Percentiles rank a stretch among this genome's conserved stretches.
Conservation (phyloP, 257 asterid genomes). For the Ajuga chamaepitys region DNA sequence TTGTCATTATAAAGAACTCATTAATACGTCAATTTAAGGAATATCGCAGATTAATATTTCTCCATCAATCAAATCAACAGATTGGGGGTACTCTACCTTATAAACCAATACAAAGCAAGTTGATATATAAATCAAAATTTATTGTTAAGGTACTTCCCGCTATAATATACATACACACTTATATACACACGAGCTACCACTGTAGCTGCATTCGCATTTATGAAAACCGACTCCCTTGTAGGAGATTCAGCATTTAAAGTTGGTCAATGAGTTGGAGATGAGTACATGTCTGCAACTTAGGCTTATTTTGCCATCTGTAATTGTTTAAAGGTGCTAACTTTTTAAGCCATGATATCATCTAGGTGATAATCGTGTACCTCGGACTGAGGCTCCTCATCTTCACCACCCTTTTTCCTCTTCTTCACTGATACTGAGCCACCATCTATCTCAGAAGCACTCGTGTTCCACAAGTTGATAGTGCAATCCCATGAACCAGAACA, state of each 20-base stretch:
- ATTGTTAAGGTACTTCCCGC: not conserved
- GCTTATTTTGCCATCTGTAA: not conserved
- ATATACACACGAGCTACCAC: not conserved
- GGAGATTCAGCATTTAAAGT: not conserved
- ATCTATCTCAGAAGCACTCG: slow-evolving; percentile 36
- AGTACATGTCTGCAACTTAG: not conserved
- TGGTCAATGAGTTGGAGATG: not conserved
- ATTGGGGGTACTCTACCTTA: not conserved
- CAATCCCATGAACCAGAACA: slow-evolving; percentile 98
- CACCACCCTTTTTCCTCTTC: slow-evolving; percentile 64
- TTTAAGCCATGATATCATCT: not conserved
- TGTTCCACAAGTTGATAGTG: slow-evolving; percentile 67
- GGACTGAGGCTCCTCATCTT: slow-evolving; percentile 43
- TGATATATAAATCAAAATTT: not conserved
- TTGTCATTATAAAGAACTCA: not conserved
- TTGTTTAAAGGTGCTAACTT: not conserved
- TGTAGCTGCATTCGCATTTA: not conserved
- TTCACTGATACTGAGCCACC: slow-evolving; percentile 55
- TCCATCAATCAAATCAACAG: not conserved
- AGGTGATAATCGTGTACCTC: slow-evolving; percentile 51
- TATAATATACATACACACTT: no score
- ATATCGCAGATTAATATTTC: not conserved
- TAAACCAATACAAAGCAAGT: not conserved
- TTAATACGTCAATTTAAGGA: not conserved
- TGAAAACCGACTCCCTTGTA: not conserved